Evolutionary conservation across 441 rosid genomes (phyloP).

Genomic region (Pelargonium australe): DNA sequence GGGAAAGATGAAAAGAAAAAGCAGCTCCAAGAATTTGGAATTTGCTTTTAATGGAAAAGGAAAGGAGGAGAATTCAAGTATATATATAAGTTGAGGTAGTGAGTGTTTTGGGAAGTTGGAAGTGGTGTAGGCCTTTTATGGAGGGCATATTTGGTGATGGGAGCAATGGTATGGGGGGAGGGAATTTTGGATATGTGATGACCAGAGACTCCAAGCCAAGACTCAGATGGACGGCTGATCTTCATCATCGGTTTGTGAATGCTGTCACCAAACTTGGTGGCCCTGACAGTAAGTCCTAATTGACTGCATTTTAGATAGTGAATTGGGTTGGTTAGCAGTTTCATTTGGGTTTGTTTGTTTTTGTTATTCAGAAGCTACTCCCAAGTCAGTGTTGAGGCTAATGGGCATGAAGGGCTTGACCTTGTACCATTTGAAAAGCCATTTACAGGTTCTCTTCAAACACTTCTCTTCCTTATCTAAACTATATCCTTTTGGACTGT

Average conservation of each 20-base stretch:
- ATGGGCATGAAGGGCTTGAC: slow-evolving; percentile 96
- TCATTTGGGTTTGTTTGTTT: background rate
- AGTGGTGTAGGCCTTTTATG: background rate
- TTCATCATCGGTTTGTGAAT: slow-evolving; percentile 61
- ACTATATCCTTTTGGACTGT: background rate
- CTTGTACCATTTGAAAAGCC: slow-evolving; percentile 85
- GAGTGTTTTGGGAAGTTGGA: background rate
- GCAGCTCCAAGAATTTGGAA: background rate
- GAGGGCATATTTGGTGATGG: background rate
- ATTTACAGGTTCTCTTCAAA: slow-evolving; percentile 57
- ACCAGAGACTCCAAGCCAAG: slow-evolving; percentile 73
- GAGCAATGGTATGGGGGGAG: slow-evolving; percentile 8
- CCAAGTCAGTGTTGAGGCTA: slow-evolving; percentile 69
- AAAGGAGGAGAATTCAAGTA: background rate
- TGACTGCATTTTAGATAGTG: background rate
- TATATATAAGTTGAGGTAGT: background rate
- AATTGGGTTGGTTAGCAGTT: background rate
- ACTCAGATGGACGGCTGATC: slow-evolving; percentile 67
- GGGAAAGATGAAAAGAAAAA: background rate
- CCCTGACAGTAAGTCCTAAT: slow-evolving; percentile 44
- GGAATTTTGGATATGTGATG: slow-evolving; percentile 42
- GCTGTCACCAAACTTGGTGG: slow-evolving; percentile 72
- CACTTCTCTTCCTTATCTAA: background rate
- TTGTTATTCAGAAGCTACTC: slow-evolving; percentile 65
- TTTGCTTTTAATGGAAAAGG: slow-evolving; percentile 3